Base-by-base conservation (phyloP, 2,329 filamentous ascomycete species). In the Knufia fluminis region DNA sequence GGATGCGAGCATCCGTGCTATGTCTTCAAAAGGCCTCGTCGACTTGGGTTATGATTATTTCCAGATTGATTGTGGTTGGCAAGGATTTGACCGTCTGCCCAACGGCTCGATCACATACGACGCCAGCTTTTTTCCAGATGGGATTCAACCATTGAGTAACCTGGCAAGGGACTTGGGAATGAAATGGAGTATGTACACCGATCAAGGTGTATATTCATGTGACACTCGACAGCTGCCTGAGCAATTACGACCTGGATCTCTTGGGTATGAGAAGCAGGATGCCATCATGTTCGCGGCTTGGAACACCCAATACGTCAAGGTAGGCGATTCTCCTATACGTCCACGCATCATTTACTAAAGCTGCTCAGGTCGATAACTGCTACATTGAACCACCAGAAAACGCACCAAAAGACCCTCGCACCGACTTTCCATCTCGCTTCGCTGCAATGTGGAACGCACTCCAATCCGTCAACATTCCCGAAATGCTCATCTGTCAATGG, bases 401-500 rank as follows among this genome's bases (percentile, higher is more conserved):
- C 40, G 61, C 60, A 3, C 61, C 61, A 1, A 63, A 63, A 45
- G 57, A 59, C 41, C 50, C 61, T 3, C 48, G 61, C 4, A 57
- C 57, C 1, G 61, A 63, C 26, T 63, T 63, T 19, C 56, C 58
- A 2, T 46, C 52, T 7, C 51, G 62, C 32, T 63, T 52, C 35
- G 52, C 54, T 20, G 52, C 49, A 1, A 61, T 63, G 43, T 60
- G 54, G 1, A 54, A 48, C 0, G 60, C 60, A n/a, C 41, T 63
- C 17, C 56, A 57, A 23, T 44, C 51, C 8, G 60, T 62, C 1
- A 60, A 59, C 12, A 64, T 64, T 46, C 57, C 60, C 40, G 60
- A 59, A 26, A 60, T 63, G 45, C 47, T 59, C 1, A 57, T 56
- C 31, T 61, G 59, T 48, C 54, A 60, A 45, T 62, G 61, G 61